Conservation (phyloP, 805 yeast species). For the Wickerhamiella australiensis region DNA sequence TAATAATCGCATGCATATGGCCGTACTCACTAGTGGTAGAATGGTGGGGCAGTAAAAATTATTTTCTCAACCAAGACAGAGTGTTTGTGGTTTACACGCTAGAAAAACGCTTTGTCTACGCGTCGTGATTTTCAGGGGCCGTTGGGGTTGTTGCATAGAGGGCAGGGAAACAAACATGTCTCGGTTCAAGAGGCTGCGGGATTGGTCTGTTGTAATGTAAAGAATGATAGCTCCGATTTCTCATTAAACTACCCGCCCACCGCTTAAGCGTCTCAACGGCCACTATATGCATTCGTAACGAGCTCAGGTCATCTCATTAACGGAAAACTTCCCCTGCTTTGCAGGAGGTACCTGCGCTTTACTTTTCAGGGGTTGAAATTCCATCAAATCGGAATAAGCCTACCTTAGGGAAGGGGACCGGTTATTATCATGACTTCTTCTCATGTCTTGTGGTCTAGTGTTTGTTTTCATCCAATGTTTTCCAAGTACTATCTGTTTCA, state of each 20-base stretch:
- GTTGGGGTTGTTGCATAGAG: not conserved
- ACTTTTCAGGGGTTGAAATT: not conserved
- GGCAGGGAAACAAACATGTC: not conserved
- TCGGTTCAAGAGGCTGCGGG: not conserved
- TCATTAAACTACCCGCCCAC: no score
- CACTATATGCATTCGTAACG: not conserved
- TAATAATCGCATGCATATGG: no score
- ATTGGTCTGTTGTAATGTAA: not conserved
- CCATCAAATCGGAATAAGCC: no score
- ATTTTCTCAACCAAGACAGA: no score
- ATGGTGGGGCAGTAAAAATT: no score
- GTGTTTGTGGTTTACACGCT: not conserved
- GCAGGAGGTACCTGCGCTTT: not conserved
- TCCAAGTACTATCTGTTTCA: not conserved
- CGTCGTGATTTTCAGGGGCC: not conserved
- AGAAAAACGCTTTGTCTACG: not conserved
- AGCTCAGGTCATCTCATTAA: not conserved
- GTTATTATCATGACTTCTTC: no score
- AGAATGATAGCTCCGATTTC: no score
- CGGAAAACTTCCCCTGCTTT: not conserved
- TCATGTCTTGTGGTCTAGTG: not conserved
- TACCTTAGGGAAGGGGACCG: no score
- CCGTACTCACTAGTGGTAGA: no score
- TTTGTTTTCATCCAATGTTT: not conserved
- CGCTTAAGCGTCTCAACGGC: not conserved